Evolutionary conservation across 345 rosid species (phyloP).

Genomic region (Arabidopsis suecica): DNA sequence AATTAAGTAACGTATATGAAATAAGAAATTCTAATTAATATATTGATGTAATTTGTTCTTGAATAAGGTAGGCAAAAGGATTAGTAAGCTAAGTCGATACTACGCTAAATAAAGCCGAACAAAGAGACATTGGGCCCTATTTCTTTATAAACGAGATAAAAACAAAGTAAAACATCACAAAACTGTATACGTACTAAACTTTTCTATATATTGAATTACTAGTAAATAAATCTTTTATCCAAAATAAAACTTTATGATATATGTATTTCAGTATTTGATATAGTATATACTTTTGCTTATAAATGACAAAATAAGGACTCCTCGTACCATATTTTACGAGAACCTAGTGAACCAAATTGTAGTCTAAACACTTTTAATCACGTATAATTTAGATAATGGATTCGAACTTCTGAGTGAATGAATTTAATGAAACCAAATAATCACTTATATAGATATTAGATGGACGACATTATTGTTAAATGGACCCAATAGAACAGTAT

Average conservation of each 20-base stretch:
- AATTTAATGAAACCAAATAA: slow-evolving; percentile 4
- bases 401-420: neutral
- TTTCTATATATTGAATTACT: neutral
- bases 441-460: neutral
- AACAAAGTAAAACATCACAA: slow-evolving; percentile 2
- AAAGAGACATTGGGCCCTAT: slow-evolving; percentile 1
- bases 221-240: neutral
- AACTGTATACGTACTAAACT: neutral
- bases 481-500: slow-evolving; percentile 23
- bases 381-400: neutral
- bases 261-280: neutral
- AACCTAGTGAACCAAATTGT: neutral
- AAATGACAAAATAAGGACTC: neutral
- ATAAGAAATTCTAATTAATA: neutral
- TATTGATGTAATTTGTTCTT: neutral
- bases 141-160: neutral
- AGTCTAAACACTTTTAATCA: neutral
- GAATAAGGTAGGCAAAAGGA: slow-evolving; percentile 15
- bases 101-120: slow-evolving; percentile 6
- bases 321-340: neutral
- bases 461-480: neutral
- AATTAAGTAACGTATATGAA: neutral
- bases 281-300: neutral
- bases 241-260: neutral
- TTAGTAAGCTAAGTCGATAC: slow-evolving; percentile 16